phyloP scores from a whole-genome alignment of 192 early-diverging fungal genomes.

The Mortierella claussenii region DNA sequence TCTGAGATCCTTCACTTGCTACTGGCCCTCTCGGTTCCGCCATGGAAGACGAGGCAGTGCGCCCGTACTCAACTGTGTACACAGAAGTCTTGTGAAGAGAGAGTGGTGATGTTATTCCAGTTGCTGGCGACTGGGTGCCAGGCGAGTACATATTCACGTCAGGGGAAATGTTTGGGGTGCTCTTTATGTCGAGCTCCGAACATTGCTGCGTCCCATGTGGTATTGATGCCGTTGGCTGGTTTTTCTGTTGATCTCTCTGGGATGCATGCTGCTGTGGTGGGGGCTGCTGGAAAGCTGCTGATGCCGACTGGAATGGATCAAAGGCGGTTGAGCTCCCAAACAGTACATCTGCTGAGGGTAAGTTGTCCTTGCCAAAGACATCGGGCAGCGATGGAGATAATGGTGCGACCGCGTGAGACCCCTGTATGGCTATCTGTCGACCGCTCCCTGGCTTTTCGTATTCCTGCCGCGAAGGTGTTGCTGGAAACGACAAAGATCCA shows the following conservation, averaged over 20 bases:
- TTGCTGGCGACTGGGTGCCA: no score
- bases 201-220: not conserved
- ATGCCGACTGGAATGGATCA: constrained; percentile 6
- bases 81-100: no score
- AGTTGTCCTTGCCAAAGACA: not conserved
- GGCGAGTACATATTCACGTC: no score
- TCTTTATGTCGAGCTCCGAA: no score
- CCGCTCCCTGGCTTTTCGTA: not conserved
- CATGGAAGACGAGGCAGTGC: no score
- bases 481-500: no score
- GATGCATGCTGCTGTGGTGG: not conserved
- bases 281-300: not conserved
- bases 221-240: no score
- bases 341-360: constrained; percentile 37
- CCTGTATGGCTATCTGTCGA: not conserved
- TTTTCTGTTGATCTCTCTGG: not conserved
- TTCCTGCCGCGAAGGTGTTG: not conserved
- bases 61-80: no score
- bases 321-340: constrained; percentile 12
- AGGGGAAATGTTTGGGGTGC: no score
- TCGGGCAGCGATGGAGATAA: not conserved
- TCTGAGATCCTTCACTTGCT: no score
- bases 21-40: no score
- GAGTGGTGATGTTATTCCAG: no score
- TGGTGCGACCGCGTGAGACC: not conserved